Evolutionary conservation across 2,329 filamentous ascomycete genomes (phyloP).

Genomic region (Ophiocordyceps sinensis): DNA sequence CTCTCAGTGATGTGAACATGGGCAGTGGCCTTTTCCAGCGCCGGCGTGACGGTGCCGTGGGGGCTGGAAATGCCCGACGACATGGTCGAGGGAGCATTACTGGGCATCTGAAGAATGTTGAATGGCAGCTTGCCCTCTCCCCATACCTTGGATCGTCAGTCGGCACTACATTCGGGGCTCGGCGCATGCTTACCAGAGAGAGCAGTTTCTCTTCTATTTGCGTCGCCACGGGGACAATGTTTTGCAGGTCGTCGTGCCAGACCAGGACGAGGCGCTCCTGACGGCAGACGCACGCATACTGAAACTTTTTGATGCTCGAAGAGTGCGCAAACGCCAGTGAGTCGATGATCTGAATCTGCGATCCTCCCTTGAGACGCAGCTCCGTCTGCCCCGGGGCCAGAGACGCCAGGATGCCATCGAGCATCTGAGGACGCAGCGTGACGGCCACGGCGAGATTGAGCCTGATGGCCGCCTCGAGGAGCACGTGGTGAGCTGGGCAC

Average conservation of each 20-base stretch:
- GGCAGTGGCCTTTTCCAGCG: constrained; percentile 6
- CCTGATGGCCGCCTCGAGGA: constrained; percentile 26
- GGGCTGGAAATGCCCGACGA: constrained; percentile 6
- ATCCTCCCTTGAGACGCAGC: constrained; percentile 25
- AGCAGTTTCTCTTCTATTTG: constrained; percentile 18
- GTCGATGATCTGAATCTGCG: constrained; percentile 28
- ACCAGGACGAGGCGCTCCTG: constrained; percentile 26
- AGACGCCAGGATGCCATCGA: constrained; percentile 26
- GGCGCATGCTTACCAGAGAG: constrained; percentile 6
- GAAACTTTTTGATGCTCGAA: constrained; percentile 24
- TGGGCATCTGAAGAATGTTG: constrained; percentile 7
- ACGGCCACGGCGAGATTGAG: constrained; percentile 31
- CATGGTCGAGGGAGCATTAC: constrained; percentile 5
- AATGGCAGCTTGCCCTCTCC: constrained; percentile 6
- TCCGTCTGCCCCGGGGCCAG: constrained; percentile 25
- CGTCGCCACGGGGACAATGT: constrained; percentile 23
- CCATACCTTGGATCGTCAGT: constrained; percentile 11
- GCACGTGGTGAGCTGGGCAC: constrained; percentile 17
- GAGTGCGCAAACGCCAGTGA: constrained; percentile 22
- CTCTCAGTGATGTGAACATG: constrained; percentile 7
- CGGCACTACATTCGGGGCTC: neutral
- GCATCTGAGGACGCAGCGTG: constrained; percentile 33
- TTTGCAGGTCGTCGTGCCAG: constrained; percentile 26
- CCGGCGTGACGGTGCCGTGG: constrained; percentile 7
- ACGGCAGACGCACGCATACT: constrained; percentile 26